These are phyloP conservation scores for Starmerella apicola DNA, from an alignment of 805 yeast genomes.

Conservation along the genomic window DNA sequence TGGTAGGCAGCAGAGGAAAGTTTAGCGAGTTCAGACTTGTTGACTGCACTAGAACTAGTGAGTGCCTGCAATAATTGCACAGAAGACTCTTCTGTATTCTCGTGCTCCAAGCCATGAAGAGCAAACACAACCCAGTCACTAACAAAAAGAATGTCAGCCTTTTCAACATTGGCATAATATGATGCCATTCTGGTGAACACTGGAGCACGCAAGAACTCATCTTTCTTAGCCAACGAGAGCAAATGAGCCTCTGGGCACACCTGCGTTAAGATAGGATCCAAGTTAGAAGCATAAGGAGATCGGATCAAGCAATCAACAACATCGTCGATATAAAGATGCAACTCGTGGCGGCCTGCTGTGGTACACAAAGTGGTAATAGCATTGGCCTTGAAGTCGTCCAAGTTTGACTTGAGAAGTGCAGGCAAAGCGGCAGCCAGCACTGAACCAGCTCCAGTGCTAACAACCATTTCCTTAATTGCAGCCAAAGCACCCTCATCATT, in stretches of 20 bases:
- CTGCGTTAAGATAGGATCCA: conserved; percentile 64
- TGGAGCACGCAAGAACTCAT: conserved; percentile 41
- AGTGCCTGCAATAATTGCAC: conserved; percentile 53
- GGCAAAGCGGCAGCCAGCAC: conserved; percentile 92
- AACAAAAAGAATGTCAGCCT: conserved; percentile 44
- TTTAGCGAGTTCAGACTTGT: conserved; percentile 64
- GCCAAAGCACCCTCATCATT: conserved; percentile 48
- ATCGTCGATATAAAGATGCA: conserved; percentile 40
- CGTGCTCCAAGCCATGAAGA: conserved; percentile 46
- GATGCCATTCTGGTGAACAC: conserved; percentile 50
- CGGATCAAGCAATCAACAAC: conserved; percentile 63
- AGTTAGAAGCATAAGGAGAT: conserved; percentile 27
- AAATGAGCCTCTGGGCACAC: conserved; percentile 37
- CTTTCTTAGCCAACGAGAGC: conserved; percentile 62
- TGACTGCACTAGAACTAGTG: conserved; percentile 43
- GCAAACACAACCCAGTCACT: conserved; percentile 64
- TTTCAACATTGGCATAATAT: conserved; percentile 42
- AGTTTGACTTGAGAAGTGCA: conserved; percentile 42
- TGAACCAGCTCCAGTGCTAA: conserved; percentile 79
- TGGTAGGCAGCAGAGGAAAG: conserved; percentile 71
- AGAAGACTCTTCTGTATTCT: conserved; percentile 46
- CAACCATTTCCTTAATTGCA: conserved; percentile 72
- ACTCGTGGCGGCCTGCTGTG: conserved; percentile 28
- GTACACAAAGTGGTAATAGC: conserved; percentile 20
- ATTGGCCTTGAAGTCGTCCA: conserved; percentile 53